Evolutionary conservation across 2,329 filamentous ascomycete genomes (phyloP).

Genomic region (Xylariaceae sp.): DNA sequence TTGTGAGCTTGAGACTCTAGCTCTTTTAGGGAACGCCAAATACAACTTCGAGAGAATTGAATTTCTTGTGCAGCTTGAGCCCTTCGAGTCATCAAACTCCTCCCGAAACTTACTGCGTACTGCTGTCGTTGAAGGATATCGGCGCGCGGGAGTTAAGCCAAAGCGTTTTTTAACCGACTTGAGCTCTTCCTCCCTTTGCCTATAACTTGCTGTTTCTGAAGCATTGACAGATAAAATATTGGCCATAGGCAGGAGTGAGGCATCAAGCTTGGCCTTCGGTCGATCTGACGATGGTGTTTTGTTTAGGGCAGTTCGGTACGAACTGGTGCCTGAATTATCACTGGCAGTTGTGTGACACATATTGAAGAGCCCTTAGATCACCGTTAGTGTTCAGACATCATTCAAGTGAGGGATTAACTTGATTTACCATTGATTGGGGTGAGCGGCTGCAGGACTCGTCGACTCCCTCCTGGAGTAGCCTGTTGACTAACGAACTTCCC

Average conservation of each 20-base stretch:
- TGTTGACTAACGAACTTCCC: conserved; percentile 24
- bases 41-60: conserved; percentile 37
- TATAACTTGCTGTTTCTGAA: conserved; percentile 37
- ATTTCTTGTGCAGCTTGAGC: conserved; percentile 17
- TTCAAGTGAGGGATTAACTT: background rate
- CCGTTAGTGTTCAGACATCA: conserved; percentile 2
- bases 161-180: conserved; percentile 40
- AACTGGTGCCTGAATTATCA: conserved; percentile 28
- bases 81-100: conserved; percentile 31
- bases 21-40: conserved; percentile 31
- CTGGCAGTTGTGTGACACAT: conserved; percentile 18
- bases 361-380: conserved; percentile 16
- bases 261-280: conserved; percentile 3
- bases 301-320: conserved; percentile 29
- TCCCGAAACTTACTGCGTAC: conserved; percentile 40
- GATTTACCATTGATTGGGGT: conserved; percentile 21
- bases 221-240: conserved; percentile 22
- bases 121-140: conserved; percentile 26
- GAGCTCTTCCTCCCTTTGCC: conserved; percentile 37
- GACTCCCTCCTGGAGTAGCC: conserved; percentile 18
- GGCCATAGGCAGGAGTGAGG: conserved; percentile 10
- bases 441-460: conserved; percentile 13
- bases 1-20: conserved; percentile 25
- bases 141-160: conserved; percentile 31
- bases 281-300: conserved; percentile 18